Evolutionary conservation across 2,329 filamentous ascomycete species (phyloP), one percentile per base, ranked within the genome.

Genomic region (Aureobasidium lini): DNA sequence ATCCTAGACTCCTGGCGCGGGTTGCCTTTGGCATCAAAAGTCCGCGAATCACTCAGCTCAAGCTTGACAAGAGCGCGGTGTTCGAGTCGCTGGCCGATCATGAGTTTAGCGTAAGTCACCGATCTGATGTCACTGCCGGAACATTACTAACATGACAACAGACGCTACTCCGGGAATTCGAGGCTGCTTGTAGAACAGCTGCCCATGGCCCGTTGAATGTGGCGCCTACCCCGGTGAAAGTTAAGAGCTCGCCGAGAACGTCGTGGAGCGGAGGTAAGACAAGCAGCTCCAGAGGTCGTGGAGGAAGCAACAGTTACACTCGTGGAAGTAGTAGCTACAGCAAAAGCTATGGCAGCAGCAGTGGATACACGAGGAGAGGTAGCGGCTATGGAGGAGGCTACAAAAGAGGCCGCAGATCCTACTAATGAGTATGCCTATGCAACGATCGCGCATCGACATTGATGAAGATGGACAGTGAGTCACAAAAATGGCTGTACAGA

Each of bases 1-100:
- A 87, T 66, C 75, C 84, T 2, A 70, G 83, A 11, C 81, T 84
- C 63, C 70, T 86, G 31, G 81, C 84, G 0, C 75, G 80, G 18
- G 71, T 86, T 4, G 84, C 83, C 0, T 86, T 85, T 66, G 84
- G 84, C 0, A 85, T 86, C 66, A 75, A 73, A 46, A 86, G 81
- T 63, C 84, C 84, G 0, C 71, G 82, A 1, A 75, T 83, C 0
- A 75, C 70, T 5, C 68, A 72, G 39, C 66, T 83, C 56, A 81
- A 78, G 65, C 63, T 85, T 34, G 72, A 76, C 11, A 78, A 71
- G 53, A 67, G 67, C 7, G 36, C 61, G 0, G 73, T 79, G 0
- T 85, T 84, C 65, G 78, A 76, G 47, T 81, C 78, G 4, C 75
- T 85, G 72, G 77, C 75, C 29, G 75, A 82, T 60, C 80, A 83